phyloP scores from a whole-genome alignment of 805 yeast genomes.

The Brettanomyces custersianus region DNA sequence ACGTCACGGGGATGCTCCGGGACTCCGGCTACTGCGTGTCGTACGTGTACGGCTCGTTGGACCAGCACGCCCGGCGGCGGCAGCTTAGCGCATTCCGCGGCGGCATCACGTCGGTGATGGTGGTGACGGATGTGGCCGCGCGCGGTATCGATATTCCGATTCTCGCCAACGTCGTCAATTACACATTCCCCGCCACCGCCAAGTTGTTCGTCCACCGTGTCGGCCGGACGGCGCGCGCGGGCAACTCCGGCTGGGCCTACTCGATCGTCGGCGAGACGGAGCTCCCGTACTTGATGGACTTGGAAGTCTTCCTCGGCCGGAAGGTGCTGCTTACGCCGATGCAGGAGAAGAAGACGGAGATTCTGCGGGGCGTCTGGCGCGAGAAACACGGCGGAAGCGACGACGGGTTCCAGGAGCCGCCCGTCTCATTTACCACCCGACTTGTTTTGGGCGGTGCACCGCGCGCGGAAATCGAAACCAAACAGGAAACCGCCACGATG shows the following conservation, averaged over 20 bases:
- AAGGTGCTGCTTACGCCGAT: constrained; percentile 64
- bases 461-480: constrained; percentile 56
- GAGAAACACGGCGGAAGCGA: constrained; percentile 23
- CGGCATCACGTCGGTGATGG: constrained; percentile 78
- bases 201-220: constrained; percentile 95
- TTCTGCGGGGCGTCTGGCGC: constrained; percentile 38
- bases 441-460: constrained; percentile 82
- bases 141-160: constrained; percentile 98
- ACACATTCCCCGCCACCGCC: constrained; percentile 82
- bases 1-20: constrained; percentile 59
- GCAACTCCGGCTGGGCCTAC: constrained; percentile 96
- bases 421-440: constrained; percentile 60
- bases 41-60: constrained; percentile 87
- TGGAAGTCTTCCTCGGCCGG: constrained; percentile 83
- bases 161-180: constrained; percentile 89
- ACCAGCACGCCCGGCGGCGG: constrained; percentile 88
- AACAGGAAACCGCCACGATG: constrained; percentile 62
- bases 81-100: constrained; percentile 79
- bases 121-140: constrained; percentile 97
- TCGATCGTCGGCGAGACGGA: constrained; percentile 80
- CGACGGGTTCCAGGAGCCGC: constrained; percentile 38
- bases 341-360: constrained; percentile 52
- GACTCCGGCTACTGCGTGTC: constrained; percentile 80
- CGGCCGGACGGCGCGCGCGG: constrained; percentile 99
- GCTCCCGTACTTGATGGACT: constrained; percentile 80